Base-by-base conservation (phyloP, 345 rosid species). In the Ailanthus altissimus region DNA sequence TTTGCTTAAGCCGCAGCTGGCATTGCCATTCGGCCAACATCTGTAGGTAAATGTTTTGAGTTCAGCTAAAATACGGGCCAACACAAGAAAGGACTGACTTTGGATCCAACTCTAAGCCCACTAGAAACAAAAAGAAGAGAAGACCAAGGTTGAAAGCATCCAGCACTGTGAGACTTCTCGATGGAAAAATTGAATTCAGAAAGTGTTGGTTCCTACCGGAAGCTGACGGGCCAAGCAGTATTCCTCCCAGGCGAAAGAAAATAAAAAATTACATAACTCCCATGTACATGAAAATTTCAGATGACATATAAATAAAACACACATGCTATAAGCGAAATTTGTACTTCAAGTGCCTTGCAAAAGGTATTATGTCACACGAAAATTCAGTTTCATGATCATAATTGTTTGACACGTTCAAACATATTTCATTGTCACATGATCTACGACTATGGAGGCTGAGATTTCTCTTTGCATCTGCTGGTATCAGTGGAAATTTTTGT, bases 41-140 rank as follows among this genome's bases (percentile, higher is more conserved):
- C 97, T 6, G 97, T 91, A 0, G 98, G 91, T 57, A 93, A 83
- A 11, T 91, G 94, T n/a, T 86, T 91, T 93, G 43, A 93, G 88
- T 74, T 93, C 98, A 0, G 97, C 98, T 65, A 93, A 80, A 67
- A 93, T 93, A 64, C 97, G 94, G 43, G 98, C 98, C 70, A 93
- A 71, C 66, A 93, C 91, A 0, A 93, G 96, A 78, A 93, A 93
- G 32, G 97, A 93, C 75, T n/a, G 94, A 75, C 20, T 49, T 81
- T 0, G 47, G 85, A 72, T 93, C 93, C 38, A 93, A 76, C 74
- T 90, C 97, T 5, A 91, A 86, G 28, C 97, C 98, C 0, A 88
- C 88, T 5, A 90, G 89, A 81, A 91, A 93, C 59, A 93, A 82
- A 77, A 91, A 91, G 85, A 90, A 90, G 40, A 91, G 87, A 56